These are phyloP conservation scores for Ustilago nuda DNA, from an alignment of 1,284 basidiomycete genomes.

Conservation along the genomic window DNA sequence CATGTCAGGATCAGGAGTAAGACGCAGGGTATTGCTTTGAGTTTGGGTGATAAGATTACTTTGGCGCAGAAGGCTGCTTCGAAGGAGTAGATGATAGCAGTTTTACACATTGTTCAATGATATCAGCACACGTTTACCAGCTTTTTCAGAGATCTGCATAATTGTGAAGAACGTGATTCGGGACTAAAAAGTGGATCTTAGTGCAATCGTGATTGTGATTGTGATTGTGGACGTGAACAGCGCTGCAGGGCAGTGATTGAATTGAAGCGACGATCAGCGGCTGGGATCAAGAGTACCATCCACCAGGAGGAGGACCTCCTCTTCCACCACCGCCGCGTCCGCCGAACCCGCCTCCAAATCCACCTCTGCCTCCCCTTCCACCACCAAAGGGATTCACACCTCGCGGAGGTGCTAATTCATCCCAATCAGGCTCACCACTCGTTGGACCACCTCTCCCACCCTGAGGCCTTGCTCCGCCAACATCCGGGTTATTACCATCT, in stretches of 20 bases:
- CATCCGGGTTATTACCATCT: conserved; percentile 23
- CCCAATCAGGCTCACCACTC: conserved; percentile 64
- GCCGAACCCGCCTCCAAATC: conserved; percentile 9
- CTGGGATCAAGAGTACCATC: conserved; percentile 16
- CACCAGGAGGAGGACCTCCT: conserved; percentile 13
- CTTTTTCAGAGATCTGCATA: not conserved
- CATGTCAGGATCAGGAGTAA: conserved; percentile 67
- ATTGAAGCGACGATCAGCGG: not conserved
- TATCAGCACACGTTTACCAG: not conserved
- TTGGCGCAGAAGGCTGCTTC: conserved; percentile 44
- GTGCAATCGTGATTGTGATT: not conserved
- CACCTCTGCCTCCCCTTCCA: conserved; percentile 6
- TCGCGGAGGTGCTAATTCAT: conserved; percentile 58
- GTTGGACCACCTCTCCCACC: conserved; percentile 24
- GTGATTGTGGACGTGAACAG: not conserved
- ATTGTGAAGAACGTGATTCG: not conserved
- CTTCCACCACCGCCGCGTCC: not conserved
- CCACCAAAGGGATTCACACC: conserved; percentile 24
- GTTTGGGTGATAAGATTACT: conserved; percentile 85
- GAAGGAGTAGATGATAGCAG: conserved; percentile 18
- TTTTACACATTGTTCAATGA: not conserved
- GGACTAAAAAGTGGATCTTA: not conserved
- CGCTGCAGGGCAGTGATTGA: not conserved
- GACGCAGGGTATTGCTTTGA: conserved; percentile 80
- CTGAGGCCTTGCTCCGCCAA: conserved; percentile 38